Conservation (phyloP, 2,329 filamentous ascomycete species). For the Aspergillus sp. region DNA sequence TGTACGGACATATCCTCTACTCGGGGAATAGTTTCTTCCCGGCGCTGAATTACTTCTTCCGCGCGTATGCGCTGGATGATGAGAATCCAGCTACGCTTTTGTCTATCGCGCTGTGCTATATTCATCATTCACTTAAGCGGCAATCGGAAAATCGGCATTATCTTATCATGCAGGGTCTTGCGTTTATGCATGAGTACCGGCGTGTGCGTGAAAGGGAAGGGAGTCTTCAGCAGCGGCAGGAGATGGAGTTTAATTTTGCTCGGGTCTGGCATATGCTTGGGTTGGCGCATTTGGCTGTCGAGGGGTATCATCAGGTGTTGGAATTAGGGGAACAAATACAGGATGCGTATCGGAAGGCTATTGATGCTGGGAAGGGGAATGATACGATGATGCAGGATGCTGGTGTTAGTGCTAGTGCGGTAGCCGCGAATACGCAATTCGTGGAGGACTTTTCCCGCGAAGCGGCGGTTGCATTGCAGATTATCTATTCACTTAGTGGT, state of each 20-base stretch:
- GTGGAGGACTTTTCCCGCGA: slow-evolving; percentile 59
- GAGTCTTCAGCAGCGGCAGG: slow-evolving; percentile 48
- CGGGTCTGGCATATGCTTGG: slow-evolving; percentile 70
- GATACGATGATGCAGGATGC: slow-evolving; percentile 19
- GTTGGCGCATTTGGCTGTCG: slow-evolving; percentile 63
- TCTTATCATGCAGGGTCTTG: slow-evolving; percentile 74
- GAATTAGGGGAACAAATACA: slow-evolving; percentile 43
- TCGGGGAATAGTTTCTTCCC: slow-evolving; percentile 75
- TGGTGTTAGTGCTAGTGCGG: no score
- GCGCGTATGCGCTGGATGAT: slow-evolving; percentile 65
- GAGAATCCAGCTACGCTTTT: slow-evolving; percentile 72
- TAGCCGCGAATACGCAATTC: slow-evolving; percentile 11
- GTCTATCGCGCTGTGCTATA: slow-evolving; percentile 73
- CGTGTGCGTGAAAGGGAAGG: slow-evolving; percentile 47
- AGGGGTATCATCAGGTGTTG: slow-evolving; percentile 61
- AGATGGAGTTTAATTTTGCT: slow-evolving; percentile 76
- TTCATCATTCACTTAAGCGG: slow-evolving; percentile 83
- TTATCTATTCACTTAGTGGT: slow-evolving; percentile 58
- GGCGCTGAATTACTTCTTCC: slow-evolving; percentile 81
- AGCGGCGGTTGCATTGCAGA: slow-evolving; percentile 68
- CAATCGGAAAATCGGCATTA: slow-evolving; percentile 87
- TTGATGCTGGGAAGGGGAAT: slow-evolving; percentile 37
- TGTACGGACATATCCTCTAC: slow-evolving; percentile 87
- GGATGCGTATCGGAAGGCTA: slow-evolving; percentile 15
- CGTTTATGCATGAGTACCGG: slow-evolving; percentile 72